Evolutionary conservation across 805 yeast genomes (phyloP).

Genomic region (Candida verbasci): DNA sequence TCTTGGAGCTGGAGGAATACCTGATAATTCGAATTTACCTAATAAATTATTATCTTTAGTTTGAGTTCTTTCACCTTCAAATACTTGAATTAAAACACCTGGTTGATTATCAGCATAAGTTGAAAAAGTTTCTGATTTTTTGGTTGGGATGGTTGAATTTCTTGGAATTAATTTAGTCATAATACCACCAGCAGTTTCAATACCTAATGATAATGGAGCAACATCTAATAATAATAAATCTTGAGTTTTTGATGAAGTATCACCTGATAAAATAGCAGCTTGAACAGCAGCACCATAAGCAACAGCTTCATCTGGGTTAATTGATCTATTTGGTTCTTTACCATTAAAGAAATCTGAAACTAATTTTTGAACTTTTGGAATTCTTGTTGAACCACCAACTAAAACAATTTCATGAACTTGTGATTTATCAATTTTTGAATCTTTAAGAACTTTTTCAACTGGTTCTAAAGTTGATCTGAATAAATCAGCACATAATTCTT

Average conservation of each 20-base stretch:
- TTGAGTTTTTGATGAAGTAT: slow-evolving; percentile 93
- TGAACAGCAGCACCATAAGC: slow-evolving; percentile 99
- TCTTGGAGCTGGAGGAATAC: slow-evolving; percentile 98
- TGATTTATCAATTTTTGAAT: slow-evolving; percentile 86
- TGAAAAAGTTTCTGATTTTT: slow-evolving; percentile 94
- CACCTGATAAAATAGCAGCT: slow-evolving; percentile 96
- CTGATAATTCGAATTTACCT: slow-evolving; percentile 94
- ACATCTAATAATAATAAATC: slow-evolving; percentile 92
- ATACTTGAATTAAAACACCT: slow-evolving; percentile 96
- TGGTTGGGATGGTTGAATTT: slow-evolving; percentile 96
- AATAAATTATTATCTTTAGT: slow-evolving; percentile 93
- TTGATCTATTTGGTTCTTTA: slow-evolving; percentile 93
- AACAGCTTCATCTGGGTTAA: slow-evolving; percentile 98
- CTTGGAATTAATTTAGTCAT: slow-evolving; percentile 98
- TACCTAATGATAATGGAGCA: slow-evolving; percentile 95
- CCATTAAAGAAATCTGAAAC: slow-evolving; percentile 97
- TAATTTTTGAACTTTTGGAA: slow-evolving; percentile 93
- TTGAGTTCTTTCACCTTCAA: slow-evolving; percentile 96
- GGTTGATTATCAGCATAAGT: slow-evolving; percentile 98
- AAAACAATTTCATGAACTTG: slow-evolving; percentile 87
- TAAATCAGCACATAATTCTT: slow-evolving; percentile 89
- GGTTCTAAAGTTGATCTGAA: slow-evolving; percentile 94
- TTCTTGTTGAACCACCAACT: slow-evolving; percentile 98
- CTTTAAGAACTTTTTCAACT: slow-evolving; percentile 90
- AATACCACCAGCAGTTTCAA: slow-evolving; percentile 99